These are phyloP conservation scores for Aspergillus nidulans DNA, from an alignment of 495 filamentous ascomycete genomes.

Conservation along the genomic window DNA sequence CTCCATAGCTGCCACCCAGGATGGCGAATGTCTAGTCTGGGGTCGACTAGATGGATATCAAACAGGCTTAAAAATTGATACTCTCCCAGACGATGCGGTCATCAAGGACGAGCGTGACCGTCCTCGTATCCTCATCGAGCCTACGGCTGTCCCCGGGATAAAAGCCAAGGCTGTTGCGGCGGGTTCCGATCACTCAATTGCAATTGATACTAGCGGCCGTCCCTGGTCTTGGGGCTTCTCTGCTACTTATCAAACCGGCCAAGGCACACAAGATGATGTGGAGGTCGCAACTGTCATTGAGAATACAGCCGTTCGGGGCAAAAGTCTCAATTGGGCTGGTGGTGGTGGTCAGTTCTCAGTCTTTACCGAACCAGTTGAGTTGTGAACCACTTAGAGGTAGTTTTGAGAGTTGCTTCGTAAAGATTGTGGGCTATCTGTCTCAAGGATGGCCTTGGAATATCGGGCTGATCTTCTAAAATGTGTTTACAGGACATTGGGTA, in stretches of 20 bases:
- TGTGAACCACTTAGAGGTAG: slow-evolving; percentile 5
- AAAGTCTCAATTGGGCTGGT: slow-evolving; percentile 53
- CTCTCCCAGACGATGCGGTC: slow-evolving; percentile 44
- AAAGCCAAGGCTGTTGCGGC: slow-evolving; percentile 41
- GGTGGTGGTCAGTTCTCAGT: slow-evolving; percentile 61
- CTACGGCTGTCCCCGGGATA: slow-evolving; percentile 46
- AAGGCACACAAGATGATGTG: slow-evolving; percentile 54
- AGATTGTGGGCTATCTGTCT: too few relatives aligned
- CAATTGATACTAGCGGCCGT: slow-evolving; percentile 51
- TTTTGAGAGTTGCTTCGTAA: neutral
- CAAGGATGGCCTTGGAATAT: too few relatives aligned
- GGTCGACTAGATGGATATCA: slow-evolving; percentile 58
- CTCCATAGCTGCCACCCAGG: slow-evolving; percentile 48
- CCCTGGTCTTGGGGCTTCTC: slow-evolving; percentile 63
- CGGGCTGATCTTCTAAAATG: neutral
- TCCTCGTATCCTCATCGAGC: slow-evolving; percentile 52
- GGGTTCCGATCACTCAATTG: slow-evolving; percentile 56
- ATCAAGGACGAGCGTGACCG: slow-evolving; percentile 46
- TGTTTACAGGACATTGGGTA: neutral
- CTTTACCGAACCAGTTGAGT: slow-evolving; percentile 29
- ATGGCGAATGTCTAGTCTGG: slow-evolving; percentile 55
- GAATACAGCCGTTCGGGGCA: slow-evolving; percentile 54
- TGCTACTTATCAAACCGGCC: slow-evolving; percentile 60
- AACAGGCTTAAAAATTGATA: slow-evolving; percentile 49
- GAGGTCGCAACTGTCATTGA: slow-evolving; percentile 54